Evolutionary conservation across 768 basidiomycete genomes (phyloP), one percentile per base, ranked within the genome.

Genomic region (Suillus lakei): DNA sequence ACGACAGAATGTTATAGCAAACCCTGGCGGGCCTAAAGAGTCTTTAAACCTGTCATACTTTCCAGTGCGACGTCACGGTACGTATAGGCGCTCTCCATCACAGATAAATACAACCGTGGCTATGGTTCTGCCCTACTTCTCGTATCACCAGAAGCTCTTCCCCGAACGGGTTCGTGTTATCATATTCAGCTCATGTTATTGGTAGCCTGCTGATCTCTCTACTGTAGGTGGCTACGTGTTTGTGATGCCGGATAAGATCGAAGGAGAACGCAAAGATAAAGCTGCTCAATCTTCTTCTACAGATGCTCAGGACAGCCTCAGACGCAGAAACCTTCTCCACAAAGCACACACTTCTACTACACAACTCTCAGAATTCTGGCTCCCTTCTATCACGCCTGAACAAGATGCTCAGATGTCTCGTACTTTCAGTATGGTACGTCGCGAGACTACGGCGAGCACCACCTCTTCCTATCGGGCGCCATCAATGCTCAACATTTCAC

Each of bases 361-460:
- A 71, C 81, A 64, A 72, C 72, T 74, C 1, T 83, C 81, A 15
- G 83, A 85, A 64, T 73, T 86, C 38, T 86, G 86, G 86, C 83
- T 80, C 48, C 84, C 85, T 70, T 78, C 13, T 73, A 73, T 58
- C 1, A 78, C 82, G 1, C 79, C 81, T 2, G 80, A 82, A 63
- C 81, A 85, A 61, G 85, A 84, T 51, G 73, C 74, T 0, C 70
- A 79, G 12, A 71, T 77, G 44, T 79, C 80, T 3, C 82, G 80
- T 62, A 76, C 83, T 5, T 79, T 79, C 64, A 73, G 76, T 18
- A 75, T 85, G 38, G 82, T 81, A 2, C 73, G 83, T 61, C 79
- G 82, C 7, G 80, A 82, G 53, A 87, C 85, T 65, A 81, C 77
- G 18, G 79, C 85, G 13, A 86, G 86, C 66, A 81, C 80, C 32